A percentile compares a stretch with the other conserved stretches of the same genome.
These are phyloP conservation scores for Rhizopogon sp. DNA, from an alignment of 768 basidiomycete species.

Conservation along the genomic window DNA sequence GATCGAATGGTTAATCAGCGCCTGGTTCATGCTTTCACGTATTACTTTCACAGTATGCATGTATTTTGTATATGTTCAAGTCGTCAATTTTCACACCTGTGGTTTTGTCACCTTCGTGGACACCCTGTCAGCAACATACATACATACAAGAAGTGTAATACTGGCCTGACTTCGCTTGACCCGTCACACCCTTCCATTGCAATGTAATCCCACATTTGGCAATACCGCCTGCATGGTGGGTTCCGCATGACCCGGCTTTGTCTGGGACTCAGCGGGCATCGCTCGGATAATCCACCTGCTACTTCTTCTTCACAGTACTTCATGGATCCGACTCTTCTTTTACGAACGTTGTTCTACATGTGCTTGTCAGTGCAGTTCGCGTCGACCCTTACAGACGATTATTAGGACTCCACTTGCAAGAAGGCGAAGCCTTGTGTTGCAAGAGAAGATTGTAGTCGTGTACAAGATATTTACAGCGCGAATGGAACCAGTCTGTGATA, in stretches of 20 bases:
- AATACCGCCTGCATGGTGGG: neutral
- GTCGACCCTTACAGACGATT: neutral
- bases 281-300: neutral
- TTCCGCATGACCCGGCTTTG: neutral
- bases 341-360: neutral
- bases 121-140: neutral
- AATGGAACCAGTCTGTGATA: neutral
- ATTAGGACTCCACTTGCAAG: neutral
- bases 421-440: neutral
- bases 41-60: neutral
- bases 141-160: no score
- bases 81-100: neutral
- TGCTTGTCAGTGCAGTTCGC: neutral
- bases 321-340: neutral
- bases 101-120: neutral
- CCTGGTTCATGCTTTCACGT: constrained; percentile 40
- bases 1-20: constrained; percentile 70
- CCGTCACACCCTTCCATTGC: no score
- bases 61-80: neutral
- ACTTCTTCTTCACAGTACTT: neutral
- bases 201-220: neutral
- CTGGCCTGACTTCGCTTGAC: no score
- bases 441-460: neutral
- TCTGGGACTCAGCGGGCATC: neutral
- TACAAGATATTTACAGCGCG: neutral